phyloP scores from a whole-genome alignment of 495 filamentous ascomycete genomes.

The Penicillium chermesinum region DNA sequence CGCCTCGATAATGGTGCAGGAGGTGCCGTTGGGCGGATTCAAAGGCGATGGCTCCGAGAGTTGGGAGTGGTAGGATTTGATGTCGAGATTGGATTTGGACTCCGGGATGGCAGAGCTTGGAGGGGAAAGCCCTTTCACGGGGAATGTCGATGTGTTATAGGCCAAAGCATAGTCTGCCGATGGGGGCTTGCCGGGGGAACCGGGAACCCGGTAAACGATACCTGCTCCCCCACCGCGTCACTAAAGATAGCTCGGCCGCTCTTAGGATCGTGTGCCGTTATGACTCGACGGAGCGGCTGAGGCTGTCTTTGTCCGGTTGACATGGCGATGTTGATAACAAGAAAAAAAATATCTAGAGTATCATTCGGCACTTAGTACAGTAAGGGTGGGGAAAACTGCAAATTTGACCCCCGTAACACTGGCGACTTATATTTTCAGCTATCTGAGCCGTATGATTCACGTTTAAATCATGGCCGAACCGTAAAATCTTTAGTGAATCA shows the following conservation, averaged over 20 bases:
- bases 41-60: constrained; percentile 19
- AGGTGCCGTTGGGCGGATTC: constrained; percentile 34
- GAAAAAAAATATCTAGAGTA: background rate
- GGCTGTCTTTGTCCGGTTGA: constrained; percentile 13
- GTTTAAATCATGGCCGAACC: constrained; percentile 13
- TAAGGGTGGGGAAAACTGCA: background rate
- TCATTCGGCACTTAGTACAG: background rate
- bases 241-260: constrained; percentile 17
- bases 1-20: constrained; percentile 56
- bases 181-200: constrained; percentile 17
- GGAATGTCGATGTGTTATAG: constrained; percentile 16
- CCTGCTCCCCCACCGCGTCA: constrained; percentile 12
- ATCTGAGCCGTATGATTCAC: constrained; percentile 13
- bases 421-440: constrained; percentile 17
- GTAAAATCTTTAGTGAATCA: constrained; percentile 5
- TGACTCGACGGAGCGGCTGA: constrained; percentile 16
- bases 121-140: constrained; percentile 19
- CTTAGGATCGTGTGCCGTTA: constrained; percentile 15
- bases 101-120: constrained; percentile 13
- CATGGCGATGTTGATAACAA: constrained; percentile 14
- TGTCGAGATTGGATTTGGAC: constrained; percentile 16
- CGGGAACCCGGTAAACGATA: constrained; percentile 18
- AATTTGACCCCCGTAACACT: constrained; percentile 5
- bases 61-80: constrained; percentile 9
- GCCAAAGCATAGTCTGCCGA: constrained; percentile 19